Evolutionary conservation across 345 rosid species (phyloP).

Genomic region (Salix purpurea): DNA sequence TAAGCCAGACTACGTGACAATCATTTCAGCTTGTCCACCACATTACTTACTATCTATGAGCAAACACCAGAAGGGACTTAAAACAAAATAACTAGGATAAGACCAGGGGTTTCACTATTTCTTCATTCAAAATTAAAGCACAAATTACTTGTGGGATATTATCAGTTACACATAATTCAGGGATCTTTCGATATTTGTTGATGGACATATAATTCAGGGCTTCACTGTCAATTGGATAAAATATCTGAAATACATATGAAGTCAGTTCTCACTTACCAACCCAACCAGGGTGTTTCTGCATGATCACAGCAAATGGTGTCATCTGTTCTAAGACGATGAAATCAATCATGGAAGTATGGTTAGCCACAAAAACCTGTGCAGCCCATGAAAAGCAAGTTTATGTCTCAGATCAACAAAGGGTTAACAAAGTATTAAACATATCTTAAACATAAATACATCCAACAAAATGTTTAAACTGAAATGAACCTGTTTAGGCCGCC

Average conservation of each 20-base stretch:
- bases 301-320: slow-evolving; percentile 96
- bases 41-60: not conserved
- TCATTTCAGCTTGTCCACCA: not conserved
- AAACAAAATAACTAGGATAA: not conserved
- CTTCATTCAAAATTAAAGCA: not conserved
- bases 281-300: slow-evolving; percentile 99
- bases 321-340: slow-evolving; percentile 91
- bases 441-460: not conserved
- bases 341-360: slow-evolving; percentile 99
- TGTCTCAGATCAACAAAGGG: not conserved
- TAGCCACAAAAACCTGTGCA: slow-evolving; percentile 88
- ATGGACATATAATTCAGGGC: not conserved
- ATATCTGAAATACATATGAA: not conserved
- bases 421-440: not conserved
- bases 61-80: not conserved
- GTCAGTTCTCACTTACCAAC: slow-evolving; percentile 65
- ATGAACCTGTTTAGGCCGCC: slow-evolving; percentile 88
- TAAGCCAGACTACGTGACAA: not conserved
- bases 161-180: not conserved
- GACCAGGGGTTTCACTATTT: not conserved
- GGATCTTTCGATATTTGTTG: not conserved
- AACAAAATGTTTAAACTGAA: not conserved
- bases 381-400: slow-evolving; percentile 13
- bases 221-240: not conserved
- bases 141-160: not conserved